A percentile compares a stretch with the other conserved stretches of the same genome.
Conservation (phyloP, 2,329 filamentous ascomycete genomes). For the Diaporthe vexans region DNA sequence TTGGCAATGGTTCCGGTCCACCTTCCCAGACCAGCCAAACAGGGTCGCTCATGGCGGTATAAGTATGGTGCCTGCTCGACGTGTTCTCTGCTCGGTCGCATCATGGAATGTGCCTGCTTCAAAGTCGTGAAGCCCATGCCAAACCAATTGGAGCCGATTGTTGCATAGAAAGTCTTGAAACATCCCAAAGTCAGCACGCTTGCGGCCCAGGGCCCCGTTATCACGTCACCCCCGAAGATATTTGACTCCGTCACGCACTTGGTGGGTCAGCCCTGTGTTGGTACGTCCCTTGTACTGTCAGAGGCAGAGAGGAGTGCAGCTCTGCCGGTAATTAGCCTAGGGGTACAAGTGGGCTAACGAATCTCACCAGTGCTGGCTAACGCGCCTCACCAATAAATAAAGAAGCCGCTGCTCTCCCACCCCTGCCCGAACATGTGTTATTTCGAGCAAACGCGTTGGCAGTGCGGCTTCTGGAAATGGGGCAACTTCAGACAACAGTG, state of each 20-base stretch:
- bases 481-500: conserved; percentile 93
- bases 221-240: conserved; percentile 12
- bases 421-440: conserved; percentile 81
- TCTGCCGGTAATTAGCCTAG: conserved; percentile 2
- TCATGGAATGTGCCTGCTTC: conserved; percentile 22
- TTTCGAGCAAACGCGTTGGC: conserved; percentile 90
- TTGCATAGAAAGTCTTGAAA: conserved; percentile 9
- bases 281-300: conserved; percentile 13
- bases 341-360: conserved; percentile 28
- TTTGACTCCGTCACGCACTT: conserved; percentile 16
- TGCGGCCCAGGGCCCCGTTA: neutral
- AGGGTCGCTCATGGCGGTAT: conserved; percentile 46
- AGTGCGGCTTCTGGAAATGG: conserved; percentile 95
- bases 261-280: conserved; percentile 24
- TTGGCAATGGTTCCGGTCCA: conserved; percentile 43
- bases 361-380: conserved; percentile 13
- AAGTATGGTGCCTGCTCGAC: conserved; percentile 47
- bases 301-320: neutral
- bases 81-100: conserved; percentile 9
- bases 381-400: conserved; percentile 29
- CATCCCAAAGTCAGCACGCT: conserved; percentile 20
- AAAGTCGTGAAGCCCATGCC: conserved; percentile 1
- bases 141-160: neutral
- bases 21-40: conserved; percentile 40
- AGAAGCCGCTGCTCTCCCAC: conserved; percentile 16